phyloP scores from a whole-genome alignment of 2,329 filamentous ascomycete species.

The Aspergillus intermedius region DNA sequence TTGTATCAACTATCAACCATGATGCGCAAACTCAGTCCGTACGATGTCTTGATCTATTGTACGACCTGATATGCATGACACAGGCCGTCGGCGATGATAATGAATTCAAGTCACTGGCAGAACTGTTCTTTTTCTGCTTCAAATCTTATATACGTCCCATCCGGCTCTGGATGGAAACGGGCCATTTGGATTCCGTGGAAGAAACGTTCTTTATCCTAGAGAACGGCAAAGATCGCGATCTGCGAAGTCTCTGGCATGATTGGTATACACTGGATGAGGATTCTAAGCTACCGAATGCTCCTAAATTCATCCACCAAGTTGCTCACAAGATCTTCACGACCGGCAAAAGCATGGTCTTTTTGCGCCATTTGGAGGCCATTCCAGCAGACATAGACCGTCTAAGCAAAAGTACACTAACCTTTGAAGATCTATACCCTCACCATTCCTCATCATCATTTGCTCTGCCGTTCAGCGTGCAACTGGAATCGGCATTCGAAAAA shows the following conservation, averaged over 20 bases:
- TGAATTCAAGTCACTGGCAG: constrained; percentile 58
- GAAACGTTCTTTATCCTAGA: constrained; percentile 70
- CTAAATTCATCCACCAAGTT: constrained; percentile 65
- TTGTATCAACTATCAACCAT: constrained; percentile 54
- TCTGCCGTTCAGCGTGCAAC: constrained; percentile 56
- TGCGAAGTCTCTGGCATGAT: constrained; percentile 66
- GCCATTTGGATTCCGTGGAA: constrained; percentile 59
- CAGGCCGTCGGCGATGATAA: constrained; percentile 62
- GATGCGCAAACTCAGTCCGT: constrained; percentile 49
- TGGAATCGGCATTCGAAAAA: constrained; percentile 62
- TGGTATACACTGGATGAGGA: constrained; percentile 62
- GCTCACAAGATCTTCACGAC: constrained; percentile 71
- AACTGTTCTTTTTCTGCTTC: constrained; percentile 74
- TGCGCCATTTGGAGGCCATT: constrained; percentile 60
- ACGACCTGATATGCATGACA: constrained; percentile 59
- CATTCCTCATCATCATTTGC: constrained; percentile 19
- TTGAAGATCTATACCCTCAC: constrained; percentile 35
- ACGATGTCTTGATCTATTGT: constrained; percentile 71
- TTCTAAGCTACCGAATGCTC: constrained; percentile 57
- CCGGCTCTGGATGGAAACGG: constrained; percentile 75
- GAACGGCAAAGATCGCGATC: constrained; percentile 48
- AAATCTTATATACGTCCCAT: constrained; percentile 76
- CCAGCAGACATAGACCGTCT: constrained; percentile 24
- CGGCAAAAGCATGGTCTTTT: constrained; percentile 79
- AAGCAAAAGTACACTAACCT: constrained; percentile 27